Evolutionary conservation across 345 rosid species (phyloP), one percentile per base, ranked within the genome.

Genomic region (Mangifera indica): DNA sequence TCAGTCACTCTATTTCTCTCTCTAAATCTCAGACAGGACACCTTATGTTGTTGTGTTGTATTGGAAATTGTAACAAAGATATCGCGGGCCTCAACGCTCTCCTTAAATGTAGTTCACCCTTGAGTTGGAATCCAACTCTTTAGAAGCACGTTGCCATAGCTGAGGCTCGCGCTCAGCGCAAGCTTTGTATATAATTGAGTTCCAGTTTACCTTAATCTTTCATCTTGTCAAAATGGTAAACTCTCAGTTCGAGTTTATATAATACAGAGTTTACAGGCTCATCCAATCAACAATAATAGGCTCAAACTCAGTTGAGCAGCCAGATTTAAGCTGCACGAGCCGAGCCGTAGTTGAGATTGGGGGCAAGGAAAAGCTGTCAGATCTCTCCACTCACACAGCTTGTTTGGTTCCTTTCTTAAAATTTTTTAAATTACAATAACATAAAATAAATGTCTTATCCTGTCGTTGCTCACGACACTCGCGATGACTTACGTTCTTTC

Each of bases 21-120:
- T 29, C 32, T 29, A 1, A 29, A 18, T 18, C 10, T 3, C 66
- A 64, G 78, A 78, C 79, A 66, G 58, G 71, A 66, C 78, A 53
- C 64, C 64, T 66, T 72, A 53, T 51, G 61, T 34, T 57, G 73
- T 37, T 63, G 77, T 29, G 32, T 29, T 29, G 3, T 80, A 83
- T 87, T 82, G 91, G 85, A 76, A 82, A 81, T 79, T 76, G 89
- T 56, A 67, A 74, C 80, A 9, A 76, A 71, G 51, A 52, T 29
- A 67, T 34, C 52, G 11, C 86, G 92, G 90, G 84, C 80, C 79
- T 81, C 87, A 86, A 83, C 53, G n/a, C 61, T 5, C 13, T 72
- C 63, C 44, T 86, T 67, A 78, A 79, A 82, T 84, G 25, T 34
- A 77, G 54, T 73, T 48, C 74, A 45, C 54, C 66, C 37, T 15